Base-by-base conservation (phyloP, 1,139 yeast genomes). In the Scheffersomyces lignicola region DNA sequence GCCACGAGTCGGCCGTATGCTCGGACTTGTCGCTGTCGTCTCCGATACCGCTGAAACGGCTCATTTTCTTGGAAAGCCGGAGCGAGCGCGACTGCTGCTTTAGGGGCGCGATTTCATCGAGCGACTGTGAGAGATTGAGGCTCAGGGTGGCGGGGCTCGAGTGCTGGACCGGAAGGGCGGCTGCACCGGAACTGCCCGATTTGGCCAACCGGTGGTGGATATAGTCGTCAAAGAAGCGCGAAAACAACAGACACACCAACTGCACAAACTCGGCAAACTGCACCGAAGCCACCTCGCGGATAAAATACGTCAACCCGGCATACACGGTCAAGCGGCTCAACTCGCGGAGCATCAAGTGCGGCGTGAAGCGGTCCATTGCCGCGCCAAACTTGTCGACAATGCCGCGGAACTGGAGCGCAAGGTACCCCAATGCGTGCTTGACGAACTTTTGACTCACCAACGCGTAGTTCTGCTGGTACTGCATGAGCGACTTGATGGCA, bases 401-500 rank as follows among this genome's bases (percentile, higher is more conserved):
- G 22, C 54, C 42, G 27, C 57, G 48, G 54, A 83, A 69, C 47
- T 73, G 69, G 24, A 51, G 43, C 31, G 66, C 63, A 32, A 83
- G 52, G 36, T 73, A 80, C 2, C 43, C 45, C 22, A 60, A 69
- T 44, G 83, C 73, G 41, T 76, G 72, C 7, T 54, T 49, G 28
- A 78, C 60, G 49, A 88, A 85, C 6, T 65, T 62, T 1, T 57
- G 49, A 1, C 84, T 73, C 1, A 81, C 81, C 21, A 63, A 56
- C 46, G 83, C 86, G 49, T 83, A 87, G 9, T 69, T 70, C 11
- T 68, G 64, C 37, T 80, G 74, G 51, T 84, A 82, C 50, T 86
- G 92, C 43, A 71, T 74, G 41, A 88, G 65, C 0, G 95, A 95
- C 42, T 70, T 69, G 88, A 88, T 83, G 10, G 76, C 69, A 31